Evolutionary conservation across 371 early-diverging fungal genomes (phyloP), one percentile per base, ranked within the genome.

Genomic region (Nematocida major): DNA sequence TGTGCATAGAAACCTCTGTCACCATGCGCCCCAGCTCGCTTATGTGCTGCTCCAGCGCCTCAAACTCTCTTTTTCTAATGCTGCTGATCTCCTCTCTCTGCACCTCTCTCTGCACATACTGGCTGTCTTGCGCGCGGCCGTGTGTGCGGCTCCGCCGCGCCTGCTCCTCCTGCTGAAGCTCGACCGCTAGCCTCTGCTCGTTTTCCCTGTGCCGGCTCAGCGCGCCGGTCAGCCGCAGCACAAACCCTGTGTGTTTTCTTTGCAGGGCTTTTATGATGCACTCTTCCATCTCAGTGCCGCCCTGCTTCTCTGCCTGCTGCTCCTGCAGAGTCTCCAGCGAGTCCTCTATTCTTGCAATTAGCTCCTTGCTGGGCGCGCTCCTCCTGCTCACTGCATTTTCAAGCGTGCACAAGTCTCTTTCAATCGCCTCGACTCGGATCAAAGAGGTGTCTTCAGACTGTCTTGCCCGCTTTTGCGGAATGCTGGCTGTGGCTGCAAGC

Each of bases 1-100:
- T 73, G 61, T 85, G 85, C 51, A 85, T 80, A 18, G 80, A 78
- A 39, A 85, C 82, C 40, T 85, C 84, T 47, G 81, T 80, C 22
- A 85, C 79, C 53, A 85, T 68, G 57, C 81, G 79, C 13, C 85
- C 85, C 32, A 85, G 79, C 68, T 85, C 85, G 50, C 70, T 81
- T 30, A 85, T 83, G 48, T 82, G 85, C 61, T 59, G 54, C 22
- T 67, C 69, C 15, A 85, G 81, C 43, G 66, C 50, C 66, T 81
- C 77, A 45, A 80, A 59, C 48, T 81, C 79, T 42, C 70, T 28
- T 48, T 59, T 69, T 45, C 68, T 28, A 22, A 79, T 22, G 5
- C 34, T 67, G 54, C 68, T 59, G 18, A 57, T 68, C 38, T 79
- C 79, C 28, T 79, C 68, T 65, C 68, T 49, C 32, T 34, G 54